A percentile compares a stretch with the other conserved stretches of the same genome.
Evolutionary conservation across 2,329 filamentous ascomycete species (phyloP).

Genomic region (Chaetomiaceae sp.): DNA sequence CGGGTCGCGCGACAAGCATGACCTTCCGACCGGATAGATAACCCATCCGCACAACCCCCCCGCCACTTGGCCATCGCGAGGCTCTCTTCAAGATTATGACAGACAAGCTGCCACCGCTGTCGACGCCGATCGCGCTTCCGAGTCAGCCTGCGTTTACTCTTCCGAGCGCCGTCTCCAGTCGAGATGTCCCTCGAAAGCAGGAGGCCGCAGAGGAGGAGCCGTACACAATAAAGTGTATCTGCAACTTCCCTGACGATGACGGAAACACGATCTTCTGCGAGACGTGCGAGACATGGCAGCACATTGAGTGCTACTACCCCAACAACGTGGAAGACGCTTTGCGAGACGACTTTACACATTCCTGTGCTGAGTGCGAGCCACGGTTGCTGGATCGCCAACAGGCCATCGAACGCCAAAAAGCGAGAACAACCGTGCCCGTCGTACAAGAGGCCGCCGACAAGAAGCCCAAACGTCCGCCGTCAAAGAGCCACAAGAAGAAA

Average conservation of each 20-base stretch:
- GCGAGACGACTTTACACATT: conserved; percentile 68
- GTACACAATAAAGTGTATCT: conserved; percentile 98
- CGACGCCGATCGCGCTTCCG: conserved; percentile 50
- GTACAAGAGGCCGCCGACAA: conserved; percentile 52
- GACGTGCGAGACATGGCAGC: conserved; percentile 94
- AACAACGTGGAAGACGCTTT: conserved; percentile 65
- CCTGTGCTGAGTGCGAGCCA: conserved; percentile 83
- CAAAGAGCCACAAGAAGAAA: conserved; percentile 87
- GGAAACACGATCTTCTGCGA: conserved; percentile 97
- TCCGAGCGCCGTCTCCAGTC: conserved; percentile 32
- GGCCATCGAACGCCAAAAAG: conserved; percentile 66
- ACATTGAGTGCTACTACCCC: conserved; percentile 92
- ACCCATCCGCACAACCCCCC: conserved; percentile 36
- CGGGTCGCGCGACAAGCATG: conserved; percentile 51
- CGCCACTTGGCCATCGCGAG: conserved; percentile 36
- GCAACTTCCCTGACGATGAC: conserved; percentile 88
- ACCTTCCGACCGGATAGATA: conserved; percentile 48
- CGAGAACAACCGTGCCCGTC: conserved; percentile 44
- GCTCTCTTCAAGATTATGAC: conserved; percentile 53
- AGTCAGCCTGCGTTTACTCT: conserved; percentile 44
- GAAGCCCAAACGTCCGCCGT: conserved; percentile 65
- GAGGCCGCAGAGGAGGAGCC: conserved; percentile 68
- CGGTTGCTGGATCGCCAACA: conserved; percentile 65
- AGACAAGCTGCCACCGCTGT: conserved; percentile 49
- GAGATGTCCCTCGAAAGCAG: conserved; percentile 40